Conservation (phyloP, 768 basidiomycete genomes). For the Leucogyrophana mollusca region DNA sequence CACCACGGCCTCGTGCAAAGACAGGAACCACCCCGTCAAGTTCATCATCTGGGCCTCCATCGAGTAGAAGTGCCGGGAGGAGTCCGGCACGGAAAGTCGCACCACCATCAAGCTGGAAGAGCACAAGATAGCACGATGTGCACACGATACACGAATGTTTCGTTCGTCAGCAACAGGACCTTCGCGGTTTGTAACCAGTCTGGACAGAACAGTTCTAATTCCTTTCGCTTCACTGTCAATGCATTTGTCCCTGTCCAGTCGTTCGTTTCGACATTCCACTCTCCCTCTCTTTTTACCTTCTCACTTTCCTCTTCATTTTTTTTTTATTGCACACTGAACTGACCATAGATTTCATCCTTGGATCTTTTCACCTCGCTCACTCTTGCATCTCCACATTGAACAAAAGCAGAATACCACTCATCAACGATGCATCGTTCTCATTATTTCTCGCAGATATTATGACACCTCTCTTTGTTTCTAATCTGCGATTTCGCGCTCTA, state of each 20-base stretch:
- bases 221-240: constrained; percentile 2
- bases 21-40: constrained; percentile 27
- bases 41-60: constrained; percentile 10
- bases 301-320: neutral
- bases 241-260: neutral
- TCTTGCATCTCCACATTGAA: too few species aligned
- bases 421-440: too few species aligned
- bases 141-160: neutral
- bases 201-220: neutral
- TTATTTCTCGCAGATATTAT: too few species aligned
- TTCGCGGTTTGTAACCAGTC: too few species aligned
- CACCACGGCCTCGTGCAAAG: constrained; percentile 30
- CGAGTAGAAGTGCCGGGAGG: constrained; percentile 14
- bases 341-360: constrained; percentile 2
- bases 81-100: constrained; percentile 31
- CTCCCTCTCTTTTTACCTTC: neutral
- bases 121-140: constrained; percentile 11
- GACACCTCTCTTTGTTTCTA: too few species aligned
- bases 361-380: too few species aligned
- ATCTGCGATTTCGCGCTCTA: too few species aligned
- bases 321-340: constrained; percentile 3
- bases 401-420: too few species aligned
- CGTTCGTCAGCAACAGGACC: neutral
- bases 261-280: neutral
- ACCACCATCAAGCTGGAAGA: constrained; percentile 68